Percentiles rank a stretch among this genome's conserved stretches.
These are phyloP conservation scores for Yamadazyma scolyti DNA, from an alignment of 805 yeast genomes.

Conservation along the genomic window DNA sequence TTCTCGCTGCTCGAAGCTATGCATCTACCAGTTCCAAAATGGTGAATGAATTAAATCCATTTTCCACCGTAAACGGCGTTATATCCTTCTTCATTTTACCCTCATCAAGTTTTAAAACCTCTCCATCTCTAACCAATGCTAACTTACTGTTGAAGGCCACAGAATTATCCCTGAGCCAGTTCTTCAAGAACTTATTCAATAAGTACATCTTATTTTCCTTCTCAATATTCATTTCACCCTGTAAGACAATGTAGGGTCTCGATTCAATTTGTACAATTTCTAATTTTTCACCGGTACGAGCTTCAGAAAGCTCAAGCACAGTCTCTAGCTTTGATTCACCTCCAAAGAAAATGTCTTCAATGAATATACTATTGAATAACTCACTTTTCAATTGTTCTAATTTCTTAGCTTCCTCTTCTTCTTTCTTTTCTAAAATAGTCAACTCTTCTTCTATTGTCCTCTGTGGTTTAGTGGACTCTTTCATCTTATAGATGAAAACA, in stretches of 20 bases:
- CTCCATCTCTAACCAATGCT: conserved; percentile 33
- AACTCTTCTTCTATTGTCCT: conserved; percentile 17
- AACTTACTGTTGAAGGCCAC: conserved; percentile 49
- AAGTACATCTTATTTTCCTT: conserved; percentile 41
- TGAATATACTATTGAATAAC: conserved; percentile 50
- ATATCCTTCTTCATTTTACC: conserved; percentile 4
- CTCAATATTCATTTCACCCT: conserved; percentile 24
- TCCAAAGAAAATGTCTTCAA: conserved; percentile 53
- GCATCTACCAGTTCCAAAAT: conserved; percentile 4
- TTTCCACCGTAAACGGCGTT: conserved; percentile 6
- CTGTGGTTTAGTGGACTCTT: conserved; percentile 35
- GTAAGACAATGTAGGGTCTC: background rate
- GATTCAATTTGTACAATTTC: conserved; percentile 1
- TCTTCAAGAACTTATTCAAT: conserved; percentile 33
- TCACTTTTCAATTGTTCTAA: conserved; percentile 14
- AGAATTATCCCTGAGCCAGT: conserved; percentile 31
- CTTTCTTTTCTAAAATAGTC: conserved; percentile 29
- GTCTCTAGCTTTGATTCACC: conserved; percentile 32
- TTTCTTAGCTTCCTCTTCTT: conserved; percentile 13
- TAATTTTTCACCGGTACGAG: conserved; percentile 16
- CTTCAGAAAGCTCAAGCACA: conserved; percentile 36
- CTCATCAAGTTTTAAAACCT: conserved; percentile 10
- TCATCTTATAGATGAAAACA: conserved; percentile 52
- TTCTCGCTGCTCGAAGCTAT: no score
- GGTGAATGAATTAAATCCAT: conserved; percentile 6